A percentile compares a stretch with the other conserved stretches of the same genome.
These are phyloP conservation scores for Xylariaceae sp. DNA, from an alignment of 2,329 filamentous ascomycete species.

Conservation along the genomic window DNA sequence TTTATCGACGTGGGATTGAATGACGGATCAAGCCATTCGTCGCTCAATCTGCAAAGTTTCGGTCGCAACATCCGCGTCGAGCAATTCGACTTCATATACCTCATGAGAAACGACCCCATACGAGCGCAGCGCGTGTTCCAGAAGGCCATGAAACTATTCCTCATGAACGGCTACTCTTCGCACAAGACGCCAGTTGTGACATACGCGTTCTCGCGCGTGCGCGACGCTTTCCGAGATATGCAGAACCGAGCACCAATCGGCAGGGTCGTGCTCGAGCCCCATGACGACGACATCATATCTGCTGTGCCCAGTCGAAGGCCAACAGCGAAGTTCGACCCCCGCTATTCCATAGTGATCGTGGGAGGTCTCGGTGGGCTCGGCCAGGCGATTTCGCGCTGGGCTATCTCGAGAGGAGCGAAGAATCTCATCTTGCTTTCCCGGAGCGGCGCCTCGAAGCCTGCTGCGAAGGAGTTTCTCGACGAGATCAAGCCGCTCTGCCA, in stretches of 20 bases:
- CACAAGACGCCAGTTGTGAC: constrained; percentile 3
- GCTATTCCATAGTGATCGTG: constrained; percentile 14
- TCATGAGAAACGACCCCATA: constrained; percentile 8
- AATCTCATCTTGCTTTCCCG: constrained; percentile 10
- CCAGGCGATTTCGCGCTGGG: constrained; percentile 18
- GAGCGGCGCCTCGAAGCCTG: constrained; percentile 12
- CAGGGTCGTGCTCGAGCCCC: constrained; percentile 3
- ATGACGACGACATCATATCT: background rate
- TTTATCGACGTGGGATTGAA: constrained; percentile 10
- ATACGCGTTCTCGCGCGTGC: constrained; percentile 12
- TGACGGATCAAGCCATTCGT: constrained; percentile 2
- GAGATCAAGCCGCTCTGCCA: constrained; percentile 7
- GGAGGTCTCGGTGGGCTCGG: constrained; percentile 23
- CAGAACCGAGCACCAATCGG: constrained; percentile 15
- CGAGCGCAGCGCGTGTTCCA: constrained; percentile 16
- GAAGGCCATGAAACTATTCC: constrained; percentile 9
- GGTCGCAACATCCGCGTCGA: constrained; percentile 3
- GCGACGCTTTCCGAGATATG: constrained; percentile 19
- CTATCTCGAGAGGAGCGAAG: constrained; percentile 17
- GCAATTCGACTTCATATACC: constrained; percentile 3
- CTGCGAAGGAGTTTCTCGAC: constrained; percentile 10
- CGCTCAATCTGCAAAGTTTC: constrained; percentile 3
- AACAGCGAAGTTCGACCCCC: constrained; percentile 1
- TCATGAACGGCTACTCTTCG: constrained; percentile 1
- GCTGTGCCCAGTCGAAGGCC: background rate